Conservation (phyloP, 495 filamentous ascomycete species). For the Penicillium antarcticum region DNA sequence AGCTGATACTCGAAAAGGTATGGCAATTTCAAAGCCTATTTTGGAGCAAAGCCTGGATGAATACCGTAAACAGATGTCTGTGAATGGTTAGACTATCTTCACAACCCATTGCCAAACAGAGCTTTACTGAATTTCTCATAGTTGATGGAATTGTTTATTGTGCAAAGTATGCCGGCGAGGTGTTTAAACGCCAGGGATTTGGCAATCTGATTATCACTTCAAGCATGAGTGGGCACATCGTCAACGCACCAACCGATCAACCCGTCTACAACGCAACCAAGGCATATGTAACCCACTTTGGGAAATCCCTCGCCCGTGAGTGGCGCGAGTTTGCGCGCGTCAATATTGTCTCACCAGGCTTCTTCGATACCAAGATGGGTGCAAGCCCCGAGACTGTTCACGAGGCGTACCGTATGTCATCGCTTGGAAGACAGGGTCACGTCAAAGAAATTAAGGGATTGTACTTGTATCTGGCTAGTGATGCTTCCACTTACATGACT, state of each 20-base stretch:
- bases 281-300: conserved; percentile 63
- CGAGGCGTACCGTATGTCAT: conserved; percentile 58
- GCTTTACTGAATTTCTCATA: neutral
- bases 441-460: conserved; percentile 66
- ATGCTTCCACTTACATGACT: conserved; percentile 68
- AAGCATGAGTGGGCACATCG: conserved; percentile 75
- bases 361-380: conserved; percentile 63
- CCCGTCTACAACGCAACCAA: conserved; percentile 69
- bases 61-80: conserved; percentile 41
- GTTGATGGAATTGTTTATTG: conserved; percentile 36
- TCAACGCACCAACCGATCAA: conserved; percentile 64
- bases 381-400: conserved; percentile 49
- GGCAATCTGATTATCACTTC: conserved; percentile 75
- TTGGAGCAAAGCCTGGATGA: conserved; percentile 45
- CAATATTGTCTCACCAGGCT: conserved; percentile 67
- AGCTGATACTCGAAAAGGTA: conserved; percentile 26
- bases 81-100: conserved; percentile 28
- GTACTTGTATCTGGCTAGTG: conserved; percentile 58
- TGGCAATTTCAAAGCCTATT: conserved; percentile 49
- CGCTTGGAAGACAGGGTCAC: conserved; percentile 55
- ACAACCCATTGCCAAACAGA: neutral
- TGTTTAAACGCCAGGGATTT: conserved; percentile 50
- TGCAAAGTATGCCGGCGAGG: conserved; percentile 46
- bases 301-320: conserved; percentile 65
- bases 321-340: conserved; percentile 61